A percentile compares a stretch with the other conserved stretches of the same genome.
These are phyloP conservation scores for Pythium folliculosum DNA, from an alignment of 352 stramenopile species.

Conservation along the genomic window DNA sequence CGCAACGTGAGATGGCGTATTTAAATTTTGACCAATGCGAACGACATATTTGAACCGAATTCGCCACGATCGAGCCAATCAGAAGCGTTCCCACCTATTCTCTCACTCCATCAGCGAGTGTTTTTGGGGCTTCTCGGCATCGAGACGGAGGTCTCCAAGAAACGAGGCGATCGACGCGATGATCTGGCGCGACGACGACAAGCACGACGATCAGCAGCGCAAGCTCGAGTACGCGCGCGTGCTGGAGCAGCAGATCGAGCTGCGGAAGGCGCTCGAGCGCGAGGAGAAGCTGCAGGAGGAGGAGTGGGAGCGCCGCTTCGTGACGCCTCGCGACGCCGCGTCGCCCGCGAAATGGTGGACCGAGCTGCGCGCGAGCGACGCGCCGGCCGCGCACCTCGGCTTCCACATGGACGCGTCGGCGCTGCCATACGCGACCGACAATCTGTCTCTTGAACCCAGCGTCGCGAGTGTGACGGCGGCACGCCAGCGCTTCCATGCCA, in stretches of 20 bases:
- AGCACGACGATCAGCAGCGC: conserved; percentile 49
- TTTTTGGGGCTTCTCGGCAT: not conserved
- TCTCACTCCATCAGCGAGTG: conserved; percentile 8
- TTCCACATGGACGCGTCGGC: conserved; percentile 28
- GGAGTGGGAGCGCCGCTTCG: conserved; percentile 58
- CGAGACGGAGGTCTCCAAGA: no score
- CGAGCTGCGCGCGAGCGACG: conserved; percentile 47
- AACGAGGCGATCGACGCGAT: conserved; percentile 28
- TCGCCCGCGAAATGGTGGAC: conserved; percentile 77
- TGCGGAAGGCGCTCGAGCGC: conserved; percentile 46
- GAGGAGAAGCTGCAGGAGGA: conserved; percentile 57
- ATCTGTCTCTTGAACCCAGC: conserved; percentile 25
- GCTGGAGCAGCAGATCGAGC: conserved; percentile 70
- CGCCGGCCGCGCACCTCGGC: not conserved
- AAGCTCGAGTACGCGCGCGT: conserved; percentile 67
- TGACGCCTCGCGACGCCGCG: conserved; percentile 35
- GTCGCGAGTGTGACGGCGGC: conserved; percentile 22
- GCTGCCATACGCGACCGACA: conserved; percentile 3
- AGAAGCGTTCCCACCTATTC: conserved; percentile 40
- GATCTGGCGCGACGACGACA: conserved; percentile 62
- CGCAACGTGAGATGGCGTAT: conserved; percentile 11
- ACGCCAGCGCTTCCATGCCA: conserved; percentile 57
- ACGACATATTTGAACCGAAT: conserved; percentile 10
- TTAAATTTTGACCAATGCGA: conserved; percentile 15
- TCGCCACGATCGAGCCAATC: conserved; percentile 36